A percentile compares a stretch with the other conserved stretches of the same genome.
phyloP scores from a whole-genome alignment of 176 grass and related monocot genomes.

The Secale cereale region DNA sequence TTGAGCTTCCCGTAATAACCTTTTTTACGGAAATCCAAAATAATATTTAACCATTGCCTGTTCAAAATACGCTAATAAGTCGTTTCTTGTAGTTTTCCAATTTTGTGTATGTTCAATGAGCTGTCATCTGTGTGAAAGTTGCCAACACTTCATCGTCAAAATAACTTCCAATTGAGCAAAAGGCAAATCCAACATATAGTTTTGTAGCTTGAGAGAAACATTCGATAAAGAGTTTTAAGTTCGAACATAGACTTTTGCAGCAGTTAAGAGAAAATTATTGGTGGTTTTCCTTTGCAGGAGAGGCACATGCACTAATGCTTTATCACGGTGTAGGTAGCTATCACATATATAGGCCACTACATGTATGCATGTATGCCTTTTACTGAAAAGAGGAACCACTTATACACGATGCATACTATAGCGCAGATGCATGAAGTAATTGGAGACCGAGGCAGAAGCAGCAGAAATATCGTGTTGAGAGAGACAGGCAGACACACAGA shows the following conservation, averaged over 20 bases:
- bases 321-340: background rate
- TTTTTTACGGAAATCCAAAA: background rate
- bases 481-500: slow-evolving; percentile 15
- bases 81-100: background rate
- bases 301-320: background rate
- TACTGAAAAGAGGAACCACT: background rate
- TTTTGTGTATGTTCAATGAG: background rate
- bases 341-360: background rate
- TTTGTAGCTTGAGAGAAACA: background rate
- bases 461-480: background rate
- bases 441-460: background rate
- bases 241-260: background rate
- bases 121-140: background rate
- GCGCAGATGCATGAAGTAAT: background rate
- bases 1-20: background rate
- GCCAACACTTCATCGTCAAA: background rate
- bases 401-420: background rate
- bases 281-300: background rate
- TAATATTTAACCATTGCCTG: background rate
- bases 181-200: background rate
- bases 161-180: background rate
- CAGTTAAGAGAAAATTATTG: background rate
- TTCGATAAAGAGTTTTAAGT: background rate
- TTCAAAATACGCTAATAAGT: background rate
- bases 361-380: background rate